These are phyloP conservation scores for Penicillium sp. DNA, from an alignment of 2,329 filamentous ascomycete genomes.

Conservation along the genomic window DNA sequence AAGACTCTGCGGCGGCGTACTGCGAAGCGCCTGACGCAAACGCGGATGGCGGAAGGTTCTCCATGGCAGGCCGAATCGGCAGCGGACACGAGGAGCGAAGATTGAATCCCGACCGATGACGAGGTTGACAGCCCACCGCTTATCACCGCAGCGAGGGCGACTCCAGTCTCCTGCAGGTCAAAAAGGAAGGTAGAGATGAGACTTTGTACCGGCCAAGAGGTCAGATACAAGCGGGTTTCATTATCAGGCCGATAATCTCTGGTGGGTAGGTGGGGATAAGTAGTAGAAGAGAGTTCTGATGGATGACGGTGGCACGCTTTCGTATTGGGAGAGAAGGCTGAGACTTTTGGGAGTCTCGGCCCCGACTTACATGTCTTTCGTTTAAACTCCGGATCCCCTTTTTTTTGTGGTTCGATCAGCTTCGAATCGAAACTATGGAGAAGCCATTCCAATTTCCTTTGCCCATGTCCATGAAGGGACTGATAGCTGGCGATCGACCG, in stretches of 20 bases:
- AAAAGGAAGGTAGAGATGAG: conserved; percentile 1
- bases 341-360: conserved; percentile 5
- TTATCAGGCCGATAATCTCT: conserved; percentile 14
- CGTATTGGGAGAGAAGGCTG: conserved; percentile 20
- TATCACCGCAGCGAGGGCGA: conserved; percentile 13
- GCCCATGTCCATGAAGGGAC: background rate
- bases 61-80: conserved; percentile 26
- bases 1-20: conserved; percentile 36
- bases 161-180: conserved; percentile 12
- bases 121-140: conserved; percentile 20
- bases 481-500: conserved; percentile 21
- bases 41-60: conserved; percentile 24
- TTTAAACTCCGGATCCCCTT: conserved; percentile 1
- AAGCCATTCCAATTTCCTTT: conserved; percentile 1
- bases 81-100: conserved; percentile 8
- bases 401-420: conserved; percentile 12
- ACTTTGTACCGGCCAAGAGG: conserved; percentile 12
- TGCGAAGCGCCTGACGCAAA: conserved; percentile 29
- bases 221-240: conserved; percentile 14
- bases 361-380: conserved; percentile 9
- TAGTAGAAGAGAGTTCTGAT: conserved; percentile 19
- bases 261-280: conserved; percentile 17
- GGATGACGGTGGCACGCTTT: conserved; percentile 23
- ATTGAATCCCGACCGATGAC: conserved; percentile 22
- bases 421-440: conserved; percentile 19